Evolutionary conservation across 257 asterid genomes (phyloP), one percentile per base, ranked within the genome.

Genomic region (Ocimum tenuiflorum): DNA sequence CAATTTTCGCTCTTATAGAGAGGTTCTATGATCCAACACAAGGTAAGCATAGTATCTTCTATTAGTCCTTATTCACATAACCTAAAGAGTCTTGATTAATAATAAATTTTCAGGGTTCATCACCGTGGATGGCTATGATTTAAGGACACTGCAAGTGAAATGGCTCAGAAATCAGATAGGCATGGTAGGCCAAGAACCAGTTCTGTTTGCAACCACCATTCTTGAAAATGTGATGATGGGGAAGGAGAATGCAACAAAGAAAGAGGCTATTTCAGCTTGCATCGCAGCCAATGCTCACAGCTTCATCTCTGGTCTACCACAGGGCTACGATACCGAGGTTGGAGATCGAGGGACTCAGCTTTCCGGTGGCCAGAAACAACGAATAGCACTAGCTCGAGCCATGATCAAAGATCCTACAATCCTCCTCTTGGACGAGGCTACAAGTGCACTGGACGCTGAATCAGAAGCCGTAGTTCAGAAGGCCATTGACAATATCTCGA

Each of bases 141-240:
- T 89, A 53, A 81, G 91, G 78, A 80, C 86, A n/a, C 54, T 89
- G 73, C 94, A 86, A 83, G 89, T 86, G 64, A 87, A 86, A 58
- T 86, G 96, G 96, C 83, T 89, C n/a, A 80, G 95, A 52, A 79
- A 78, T 70, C 95, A 86, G 75, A 83, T 89, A 75, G 95, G 96
- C 3, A 86, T 89, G 94, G 96, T 89, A 18, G 96, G 96, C 23
- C 96, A 89, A 76, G 96, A 89, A 47, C 96, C 96, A 1, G 89
- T 80, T 65, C 83, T 89, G 2, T 86, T 89, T 73, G 85, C 92
- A 18, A 77, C 91, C 14, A 75, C 89, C 18, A 89, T 89, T 49
- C 77, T 89, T 5, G 96, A 86, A 76, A 89, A 89, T 53, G 87
- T 89, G 64, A 73, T 85, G 80, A 80, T 85, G 85, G 96, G 96